A percentile compares a stretch with the other conserved stretches of the same genome.
These are phyloP conservation scores for Yarrowia keelungensis DNA, from an alignment of 805 yeast species.

Conservation along the genomic window DNA sequence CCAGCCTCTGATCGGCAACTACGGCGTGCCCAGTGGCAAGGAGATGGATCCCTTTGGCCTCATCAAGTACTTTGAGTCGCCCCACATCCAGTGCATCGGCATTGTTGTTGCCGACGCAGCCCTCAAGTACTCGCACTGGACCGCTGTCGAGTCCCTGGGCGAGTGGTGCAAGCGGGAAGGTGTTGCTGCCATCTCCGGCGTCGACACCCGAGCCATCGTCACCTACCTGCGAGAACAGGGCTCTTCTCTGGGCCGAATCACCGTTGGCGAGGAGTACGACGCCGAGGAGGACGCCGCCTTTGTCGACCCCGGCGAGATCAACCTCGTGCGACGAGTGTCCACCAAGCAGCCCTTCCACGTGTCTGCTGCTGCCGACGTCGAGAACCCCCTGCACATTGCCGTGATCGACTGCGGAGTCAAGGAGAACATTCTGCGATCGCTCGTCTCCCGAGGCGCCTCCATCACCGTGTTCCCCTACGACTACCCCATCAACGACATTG, in stretches of 20 bases:
- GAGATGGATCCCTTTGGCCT: constrained; percentile 83
- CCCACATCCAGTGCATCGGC: constrained; percentile 91
- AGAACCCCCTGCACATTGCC: constrained; percentile 78
- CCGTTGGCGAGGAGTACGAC: constrained; percentile 89
- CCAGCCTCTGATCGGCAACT: constrained; percentile 96
- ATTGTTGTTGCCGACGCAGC: constrained; percentile 97
- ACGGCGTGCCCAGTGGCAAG: constrained; percentile 92
- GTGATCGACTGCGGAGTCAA: constrained; percentile 98
- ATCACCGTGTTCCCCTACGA: constrained; percentile 96
- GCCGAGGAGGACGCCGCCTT: constrained; percentile 91
- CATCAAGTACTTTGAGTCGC: constrained; percentile 89
- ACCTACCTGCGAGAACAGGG: constrained; percentile 95
- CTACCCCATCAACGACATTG: constrained; percentile 89
- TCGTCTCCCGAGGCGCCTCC: constrained; percentile 94
- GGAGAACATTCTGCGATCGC: constrained; percentile 93
- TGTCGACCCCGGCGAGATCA: constrained; percentile 86
- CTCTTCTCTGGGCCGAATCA: constrained; percentile 87
- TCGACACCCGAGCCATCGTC: constrained; percentile 95
- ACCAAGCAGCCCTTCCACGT: constrained; percentile 95
- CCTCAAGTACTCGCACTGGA: constrained; percentile 97
- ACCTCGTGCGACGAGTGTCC: constrained; percentile 90
- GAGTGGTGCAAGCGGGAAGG: constrained; percentile 98
- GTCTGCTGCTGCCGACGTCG: constrained; percentile 55
- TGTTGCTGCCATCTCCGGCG: constrained; percentile 95
- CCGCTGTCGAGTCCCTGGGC: constrained; percentile 94